Evolutionary conservation across 208 protist genomes (phyloP).

Genomic region (Leishmania tarentolae): DNA sequence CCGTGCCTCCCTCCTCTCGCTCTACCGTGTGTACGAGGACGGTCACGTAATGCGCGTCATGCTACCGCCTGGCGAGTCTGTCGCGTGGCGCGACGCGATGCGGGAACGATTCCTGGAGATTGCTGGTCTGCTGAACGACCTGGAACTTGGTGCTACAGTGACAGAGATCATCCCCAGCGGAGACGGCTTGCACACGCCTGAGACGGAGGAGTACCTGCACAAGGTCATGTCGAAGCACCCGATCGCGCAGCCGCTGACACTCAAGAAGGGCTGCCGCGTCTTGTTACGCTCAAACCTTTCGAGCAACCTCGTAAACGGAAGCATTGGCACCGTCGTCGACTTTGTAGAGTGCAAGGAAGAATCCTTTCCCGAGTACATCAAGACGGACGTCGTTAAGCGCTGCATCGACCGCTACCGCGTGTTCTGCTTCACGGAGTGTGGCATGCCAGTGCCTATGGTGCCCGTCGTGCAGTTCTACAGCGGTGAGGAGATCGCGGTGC

Average conservation of each 20-base stretch:
- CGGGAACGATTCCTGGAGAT: conserved; percentile 80
- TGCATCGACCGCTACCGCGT: conserved; percentile 83
- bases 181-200: conserved; percentile 81
- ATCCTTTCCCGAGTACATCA: conserved; percentile 73
- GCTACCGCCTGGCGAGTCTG: conserved; percentile 76
- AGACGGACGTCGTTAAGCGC: conserved; percentile 52
- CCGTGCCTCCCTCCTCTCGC: conserved; percentile 68
- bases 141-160: conserved; percentile 73
- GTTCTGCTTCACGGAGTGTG: conserved; percentile 82
- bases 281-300: conserved; percentile 81
- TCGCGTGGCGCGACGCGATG: conserved; percentile 83
- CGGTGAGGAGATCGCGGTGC: conserved; percentile 73
- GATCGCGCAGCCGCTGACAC: conserved; percentile 79
- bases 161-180: conserved; percentile 81
- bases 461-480: conserved; percentile 89
- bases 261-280: conserved; percentile 89
- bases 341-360: conserved; percentile 76
- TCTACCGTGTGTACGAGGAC: conserved; percentile 87
- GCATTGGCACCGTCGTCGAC: conserved; percentile 87
- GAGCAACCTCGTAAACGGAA: conserved; percentile 84
- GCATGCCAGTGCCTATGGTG: conserved; percentile 77
- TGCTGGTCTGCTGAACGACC: conserved; percentile 75
- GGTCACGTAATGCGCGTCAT: conserved; percentile 87
- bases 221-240: conserved; percentile 82
- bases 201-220: conserved; percentile 80